Conservation (phyloP, 208 protist genomes). For the Acanthamoeba comandoni region DNA sequence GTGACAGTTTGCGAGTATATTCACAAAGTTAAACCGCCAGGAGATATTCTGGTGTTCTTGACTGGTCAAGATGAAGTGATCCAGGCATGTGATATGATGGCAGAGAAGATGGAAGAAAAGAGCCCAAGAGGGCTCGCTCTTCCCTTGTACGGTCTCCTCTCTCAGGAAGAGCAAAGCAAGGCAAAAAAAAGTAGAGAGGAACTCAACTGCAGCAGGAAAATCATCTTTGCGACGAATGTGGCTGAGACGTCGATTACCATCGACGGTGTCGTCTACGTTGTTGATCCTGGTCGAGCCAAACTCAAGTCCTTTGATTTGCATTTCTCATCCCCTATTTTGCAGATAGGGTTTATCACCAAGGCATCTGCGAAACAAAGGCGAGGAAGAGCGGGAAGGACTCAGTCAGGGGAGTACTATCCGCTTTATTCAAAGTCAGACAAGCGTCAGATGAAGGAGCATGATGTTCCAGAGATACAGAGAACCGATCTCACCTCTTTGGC, state of each 20-base stretch:
- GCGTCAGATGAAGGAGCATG: conserved; percentile 22
- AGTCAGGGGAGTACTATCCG: conserved; percentile 85
- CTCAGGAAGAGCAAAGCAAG: conserved; percentile 20
- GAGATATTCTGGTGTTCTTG: conserved; percentile 99
- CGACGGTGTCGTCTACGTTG: conserved; percentile 98
- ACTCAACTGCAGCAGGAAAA: conserved; percentile 93
- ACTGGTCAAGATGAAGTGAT: conserved; percentile 99
- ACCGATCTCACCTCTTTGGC: conserved; percentile 86
- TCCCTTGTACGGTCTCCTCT: conserved; percentile 85
- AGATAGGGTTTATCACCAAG: conserved; percentile 82
- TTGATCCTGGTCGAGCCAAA: conserved; percentile 90
- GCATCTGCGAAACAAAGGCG: conserved; percentile 86
- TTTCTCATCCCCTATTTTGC: conserved; percentile 79
- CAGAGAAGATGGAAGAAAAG: conserved; percentile 94
- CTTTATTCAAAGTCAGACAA: conserved; percentile 87
- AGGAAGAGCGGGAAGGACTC: conserved; percentile 88
- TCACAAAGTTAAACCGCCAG: conserved; percentile 94
- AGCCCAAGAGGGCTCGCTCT: too few species aligned
- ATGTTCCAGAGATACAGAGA: conserved; percentile 91
- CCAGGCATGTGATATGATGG: conserved; percentile 96
- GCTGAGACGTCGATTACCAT: conserved; percentile 99
- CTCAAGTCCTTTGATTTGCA: conserved; percentile 85
- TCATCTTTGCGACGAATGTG: conserved; percentile 99
- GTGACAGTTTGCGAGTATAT: conserved; percentile 97
- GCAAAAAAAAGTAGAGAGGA: conserved; percentile 6